These are phyloP conservation scores for Hypoxylon trugodes DNA, from an alignment of 495 filamentous ascomycete genomes.

Conservation along the genomic window DNA sequence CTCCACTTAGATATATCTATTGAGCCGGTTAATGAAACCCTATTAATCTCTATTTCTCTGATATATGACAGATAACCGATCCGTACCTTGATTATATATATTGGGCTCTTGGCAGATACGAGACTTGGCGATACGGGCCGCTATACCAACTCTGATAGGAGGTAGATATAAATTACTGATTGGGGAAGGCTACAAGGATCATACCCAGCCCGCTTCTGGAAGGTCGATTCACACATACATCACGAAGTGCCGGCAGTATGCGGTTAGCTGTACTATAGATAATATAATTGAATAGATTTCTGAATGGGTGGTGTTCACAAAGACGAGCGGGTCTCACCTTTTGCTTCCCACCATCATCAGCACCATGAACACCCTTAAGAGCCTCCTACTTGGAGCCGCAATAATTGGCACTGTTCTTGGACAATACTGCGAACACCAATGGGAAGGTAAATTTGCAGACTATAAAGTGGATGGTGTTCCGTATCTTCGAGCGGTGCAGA, in stretches of 20 bases:
- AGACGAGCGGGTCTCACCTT: neutral
- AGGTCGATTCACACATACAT: conserved; percentile 17
- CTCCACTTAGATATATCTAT: too few relatives aligned
- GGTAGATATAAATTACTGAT: conserved; percentile 8
- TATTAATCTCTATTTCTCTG: too few relatives aligned
- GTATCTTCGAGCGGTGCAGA: conserved; percentile 20
- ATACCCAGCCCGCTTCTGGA: conserved; percentile 16
- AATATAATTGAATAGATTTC: conserved; percentile 2
- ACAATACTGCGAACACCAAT: conserved; percentile 41
- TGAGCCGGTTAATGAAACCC: too few relatives aligned
- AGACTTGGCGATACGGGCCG: conserved; percentile 23
- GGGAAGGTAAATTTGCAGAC: conserved; percentile 35
- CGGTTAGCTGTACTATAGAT: neutral
- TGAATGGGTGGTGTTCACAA: neutral
- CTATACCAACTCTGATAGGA: conserved; percentile 5
- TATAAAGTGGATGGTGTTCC: conserved; percentile 23
- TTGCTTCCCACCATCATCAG: neutral
- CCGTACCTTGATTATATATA: neutral
- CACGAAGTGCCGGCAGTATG: neutral
- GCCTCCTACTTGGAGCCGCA: conserved; percentile 15
- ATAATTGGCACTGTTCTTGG: conserved; percentile 4
- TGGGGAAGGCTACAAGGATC: conserved; percentile 12
- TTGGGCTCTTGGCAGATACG: conserved; percentile 23
- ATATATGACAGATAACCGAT: too few relatives aligned
- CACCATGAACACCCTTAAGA: conserved; percentile 23